These are phyloP conservation scores for Metschnikowia peoriensis DNA, from an alignment of 805 yeast species.

Conservation along the genomic window DNA sequence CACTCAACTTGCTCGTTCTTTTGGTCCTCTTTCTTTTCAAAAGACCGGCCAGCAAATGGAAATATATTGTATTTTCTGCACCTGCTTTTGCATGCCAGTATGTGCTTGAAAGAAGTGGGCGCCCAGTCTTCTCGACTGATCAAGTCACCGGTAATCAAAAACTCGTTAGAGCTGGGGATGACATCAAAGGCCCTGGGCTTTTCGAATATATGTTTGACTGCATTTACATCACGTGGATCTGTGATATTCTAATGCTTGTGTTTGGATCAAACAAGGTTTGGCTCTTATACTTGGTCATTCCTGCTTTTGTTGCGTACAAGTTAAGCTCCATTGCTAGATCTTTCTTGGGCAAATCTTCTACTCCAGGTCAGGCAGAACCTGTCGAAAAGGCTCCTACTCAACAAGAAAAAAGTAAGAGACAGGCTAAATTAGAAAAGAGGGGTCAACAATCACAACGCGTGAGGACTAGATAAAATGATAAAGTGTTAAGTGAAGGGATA, in stretches of 20 bases:
- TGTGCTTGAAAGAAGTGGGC: constrained; percentile 55
- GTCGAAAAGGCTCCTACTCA: not conserved
- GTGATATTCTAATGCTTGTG: constrained; percentile 51
- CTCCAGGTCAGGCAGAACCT: constrained; percentile 1
- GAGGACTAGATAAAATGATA: constrained; percentile 1
- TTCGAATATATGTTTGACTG: constrained; percentile 74
- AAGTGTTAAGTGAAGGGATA: not conserved
- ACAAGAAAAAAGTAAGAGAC: constrained; percentile 17
- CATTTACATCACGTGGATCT: constrained; percentile 60
- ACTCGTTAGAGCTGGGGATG: constrained; percentile 56
- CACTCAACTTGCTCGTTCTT: constrained; percentile 14
- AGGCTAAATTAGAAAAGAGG: constrained; percentile 18
- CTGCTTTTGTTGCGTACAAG: constrained; percentile 51
- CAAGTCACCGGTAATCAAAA: constrained; percentile 28
- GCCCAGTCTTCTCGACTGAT: constrained; percentile 52
- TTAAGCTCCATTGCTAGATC: constrained; percentile 35
- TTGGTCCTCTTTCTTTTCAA: constrained; percentile 11
- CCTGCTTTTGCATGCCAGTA: constrained; percentile 47
- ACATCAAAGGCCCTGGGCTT: constrained; percentile 59
- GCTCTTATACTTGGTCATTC: constrained; percentile 52
- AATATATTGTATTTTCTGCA: constrained; percentile 31
- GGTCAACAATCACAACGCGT: constrained; percentile 8
- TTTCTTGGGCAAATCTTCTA: constrained; percentile 13
- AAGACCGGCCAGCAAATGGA: constrained; percentile 18
- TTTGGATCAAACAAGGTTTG: constrained; percentile 61